Evolutionary conservation across 225 moss, liverwort and hornwort species (phyloP).

Genomic region (Physcomitrellopsis africana): DNA sequence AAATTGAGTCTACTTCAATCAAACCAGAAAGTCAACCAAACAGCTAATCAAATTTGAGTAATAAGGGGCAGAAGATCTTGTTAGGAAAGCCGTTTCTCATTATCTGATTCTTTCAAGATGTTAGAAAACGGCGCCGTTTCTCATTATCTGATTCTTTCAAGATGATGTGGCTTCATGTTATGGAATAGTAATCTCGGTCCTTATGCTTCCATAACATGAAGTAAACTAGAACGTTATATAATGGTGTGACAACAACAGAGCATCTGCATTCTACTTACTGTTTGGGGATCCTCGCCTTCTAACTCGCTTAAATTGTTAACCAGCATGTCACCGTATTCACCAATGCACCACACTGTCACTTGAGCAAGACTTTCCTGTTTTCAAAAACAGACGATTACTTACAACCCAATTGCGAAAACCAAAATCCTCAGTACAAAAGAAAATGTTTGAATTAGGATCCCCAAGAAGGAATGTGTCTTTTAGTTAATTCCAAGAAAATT

Average conservation of each 20-base stretch:
- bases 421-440: neutral
- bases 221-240: neutral
- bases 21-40: constrained; percentile 25
- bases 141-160: neutral
- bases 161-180: neutral
- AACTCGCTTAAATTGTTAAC: constrained; percentile 81
- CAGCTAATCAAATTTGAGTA: neutral
- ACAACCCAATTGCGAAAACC: neutral
- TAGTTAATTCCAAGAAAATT: neutral
- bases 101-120: neutral
- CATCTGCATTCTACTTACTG: constrained; percentile 50
- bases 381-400: constrained; percentile 13
- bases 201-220: neutral
- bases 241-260: neutral
- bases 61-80: neutral
- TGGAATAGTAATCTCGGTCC: neutral
- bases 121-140: neutral
- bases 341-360: constrained; percentile 91
- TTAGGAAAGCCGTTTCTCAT: neutral
- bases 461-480: constrained; percentile 3
- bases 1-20: constrained; percentile 17
- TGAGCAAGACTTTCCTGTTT: constrained; percentile 89
- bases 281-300: constrained; percentile 86
- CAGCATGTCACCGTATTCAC: constrained; percentile 95
- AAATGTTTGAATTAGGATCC: neutral